A percentile compares a stretch with the other conserved stretches of the same genome.
These are phyloP conservation scores for Lagenidium sp. DNA, from an alignment of 352 stramenopile species.

Conservation along the genomic window DNA sequence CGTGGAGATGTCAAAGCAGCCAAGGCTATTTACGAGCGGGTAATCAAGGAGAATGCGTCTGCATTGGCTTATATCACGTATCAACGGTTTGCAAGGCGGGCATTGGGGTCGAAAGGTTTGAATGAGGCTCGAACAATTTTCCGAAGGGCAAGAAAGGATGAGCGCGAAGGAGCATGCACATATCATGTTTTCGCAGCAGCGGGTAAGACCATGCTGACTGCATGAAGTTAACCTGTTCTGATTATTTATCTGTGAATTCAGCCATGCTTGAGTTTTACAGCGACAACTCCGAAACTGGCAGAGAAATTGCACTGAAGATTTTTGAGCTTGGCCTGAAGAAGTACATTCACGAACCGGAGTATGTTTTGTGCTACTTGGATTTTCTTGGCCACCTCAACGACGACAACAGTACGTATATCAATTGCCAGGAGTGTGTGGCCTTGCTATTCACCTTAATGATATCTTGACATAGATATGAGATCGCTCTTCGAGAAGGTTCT, in stretches of 20 bases:
- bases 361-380: conserved; percentile 79
- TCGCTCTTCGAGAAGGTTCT: conserved; percentile 86
- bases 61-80: conserved; percentile 79
- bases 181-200: conserved; percentile 80
- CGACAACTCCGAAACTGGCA: conserved; percentile 67
- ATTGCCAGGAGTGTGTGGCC: not conserved
- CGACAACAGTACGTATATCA: conserved; percentile 70
- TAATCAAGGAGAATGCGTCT: conserved; percentile 67
- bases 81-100: conserved; percentile 73
- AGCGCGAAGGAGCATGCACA: conserved; percentile 69
- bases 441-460: not conserved
- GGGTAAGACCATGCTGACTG: conserved; percentile 37
- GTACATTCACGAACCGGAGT: conserved; percentile 80
- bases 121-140: conserved; percentile 75
- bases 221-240: not conserved
- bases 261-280: conserved; percentile 83
- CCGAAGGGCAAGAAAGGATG: conserved; percentile 73
- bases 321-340: conserved; percentile 86
- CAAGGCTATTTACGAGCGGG: conserved; percentile 74
- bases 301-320: conserved; percentile 85
- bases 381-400: conserved; percentile 84
- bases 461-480: conserved; percentile 61
- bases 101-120: conserved; percentile 62
- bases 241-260: conserved; percentile 15
- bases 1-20: conserved; percentile 49